Evolutionary conservation across 495 filamentous ascomycete species (phyloP), one percentile per base, ranked within the genome.

Genomic region (Talaromyces adpressus): DNA sequence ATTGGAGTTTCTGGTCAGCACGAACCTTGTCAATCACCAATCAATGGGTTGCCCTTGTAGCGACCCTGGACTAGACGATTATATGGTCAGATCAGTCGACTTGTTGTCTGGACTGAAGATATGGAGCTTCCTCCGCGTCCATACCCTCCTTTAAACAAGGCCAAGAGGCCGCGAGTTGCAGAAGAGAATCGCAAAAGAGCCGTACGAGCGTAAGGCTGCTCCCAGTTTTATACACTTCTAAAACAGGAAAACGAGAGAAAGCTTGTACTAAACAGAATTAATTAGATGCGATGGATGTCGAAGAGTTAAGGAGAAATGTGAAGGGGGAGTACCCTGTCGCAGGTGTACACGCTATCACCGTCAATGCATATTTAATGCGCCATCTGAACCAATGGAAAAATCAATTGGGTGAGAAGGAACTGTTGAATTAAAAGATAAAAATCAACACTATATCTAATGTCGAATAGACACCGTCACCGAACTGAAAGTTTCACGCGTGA

Each of bases 231-330:
- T 36, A 1, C 3, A 39, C 27, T 39, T 30, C 6, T 59, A 36
- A 14, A 6, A 59, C 16, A 39, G 16, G 11, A 22, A 59, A 30
- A 36, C 12, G 22, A 12, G 18, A 39, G 7, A 1, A 18, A 56
- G 1, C 22, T 16, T 57, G 6, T 14, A 29, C 57, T 59, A 30
- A 63, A 39, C 27, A 6, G 39, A 60, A 53, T 12, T 41, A 36
- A 60, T 18, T 67, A 81, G 78, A 57, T 81, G 78, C 61, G 78
- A 81, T 65, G 77, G 77, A 41, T 81, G 78, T 66, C 77, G 78
- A 64, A 73, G 78, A 61, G 78, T 81, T 47, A 81, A 81, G 64
- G 78, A 81, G 66, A 81, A 80, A 73, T 82, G 79, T 67, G 78
- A 80, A 69, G 79, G 79, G 51, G 77, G 79, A 51, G 75, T 80